Percentiles rank a stretch among this genome's conserved stretches.
Evolutionary conservation across 2,329 filamentous ascomycete genomes (phyloP).

Genomic region (Sporothrix luriei): DNA sequence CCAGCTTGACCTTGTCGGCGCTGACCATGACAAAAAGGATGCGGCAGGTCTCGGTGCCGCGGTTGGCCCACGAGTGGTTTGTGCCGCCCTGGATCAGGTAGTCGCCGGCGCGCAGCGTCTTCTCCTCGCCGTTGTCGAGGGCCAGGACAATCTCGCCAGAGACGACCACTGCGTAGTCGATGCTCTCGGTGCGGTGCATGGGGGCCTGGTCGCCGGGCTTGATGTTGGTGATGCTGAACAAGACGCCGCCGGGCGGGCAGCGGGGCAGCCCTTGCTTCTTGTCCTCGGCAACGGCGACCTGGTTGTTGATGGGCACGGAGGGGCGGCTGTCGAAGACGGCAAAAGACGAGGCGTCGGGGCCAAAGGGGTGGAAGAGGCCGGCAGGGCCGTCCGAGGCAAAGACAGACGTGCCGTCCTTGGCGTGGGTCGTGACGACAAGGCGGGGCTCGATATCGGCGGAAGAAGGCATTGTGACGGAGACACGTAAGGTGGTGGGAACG

Average conservation of each 20-base stretch:
- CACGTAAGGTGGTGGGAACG: too few species aligned
- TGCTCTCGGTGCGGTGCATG: conserved; percentile 48
- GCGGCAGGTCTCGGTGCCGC: conserved; percentile 44
- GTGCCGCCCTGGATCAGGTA: conserved; percentile 48
- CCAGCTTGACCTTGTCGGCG: conserved; percentile 46
- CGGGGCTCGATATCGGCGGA: conserved; percentile 13
- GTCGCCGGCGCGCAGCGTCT: conserved; percentile 44
- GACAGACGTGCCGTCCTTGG: conserved; percentile 20
- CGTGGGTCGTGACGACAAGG: conserved; percentile 22
- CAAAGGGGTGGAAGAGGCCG: conserved; percentile 20
- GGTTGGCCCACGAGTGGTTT: conserved; percentile 52
- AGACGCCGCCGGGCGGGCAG: conserved; percentile 44
- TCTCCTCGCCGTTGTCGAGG: conserved; percentile 49
- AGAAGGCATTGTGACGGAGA: conserved; percentile 2
- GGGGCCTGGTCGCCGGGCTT: conserved; percentile 41
- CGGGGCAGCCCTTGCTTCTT: conserved; percentile 39
- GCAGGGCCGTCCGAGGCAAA: conserved; percentile 19
- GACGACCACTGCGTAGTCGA: conserved; percentile 48
- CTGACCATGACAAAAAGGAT: conserved; percentile 48
- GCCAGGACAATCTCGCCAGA: conserved; percentile 47
- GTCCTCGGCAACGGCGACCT: conserved; percentile 34
- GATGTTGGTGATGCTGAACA: conserved; percentile 44
- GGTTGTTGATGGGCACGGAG: conserved; percentile 43
- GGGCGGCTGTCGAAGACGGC: conserved; percentile 41
- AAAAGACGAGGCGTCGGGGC: conserved; percentile 37